Percentiles rank a stretch among this genome's conserved stretches.
These are phyloP conservation scores for Hydnum rufescens DNA, from an alignment of 768 basidiomycete genomes.

Conservation along the genomic window DNA sequence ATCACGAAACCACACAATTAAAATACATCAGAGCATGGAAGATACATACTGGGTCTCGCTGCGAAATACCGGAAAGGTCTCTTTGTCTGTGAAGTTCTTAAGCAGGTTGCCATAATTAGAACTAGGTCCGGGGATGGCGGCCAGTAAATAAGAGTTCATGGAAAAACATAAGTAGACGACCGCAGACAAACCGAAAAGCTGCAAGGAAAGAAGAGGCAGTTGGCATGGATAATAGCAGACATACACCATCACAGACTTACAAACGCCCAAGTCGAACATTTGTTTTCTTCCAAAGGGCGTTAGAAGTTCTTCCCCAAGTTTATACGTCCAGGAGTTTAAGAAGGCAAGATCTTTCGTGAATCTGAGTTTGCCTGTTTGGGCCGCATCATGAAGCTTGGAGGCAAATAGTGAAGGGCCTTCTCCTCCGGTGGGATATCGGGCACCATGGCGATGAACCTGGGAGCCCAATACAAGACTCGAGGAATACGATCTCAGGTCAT, in stretches of 20 bases:
- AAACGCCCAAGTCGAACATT: slow-evolving; percentile 15
- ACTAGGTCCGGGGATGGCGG: too few relatives aligned
- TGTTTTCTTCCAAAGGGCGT: slow-evolving; percentile 19
- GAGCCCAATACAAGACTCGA: too few relatives aligned
- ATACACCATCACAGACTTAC: too few relatives aligned
- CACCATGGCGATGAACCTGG: background rate
- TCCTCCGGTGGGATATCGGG: background rate
- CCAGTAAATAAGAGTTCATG: too few relatives aligned
- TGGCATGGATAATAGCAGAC: too few relatives aligned
- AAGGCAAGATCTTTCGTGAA: slow-evolving; percentile 17
- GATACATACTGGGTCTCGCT: slow-evolving; percentile 18
- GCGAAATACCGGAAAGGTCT: slow-evolving; percentile 21
- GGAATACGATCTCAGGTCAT: too few relatives aligned
- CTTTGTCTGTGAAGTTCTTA: slow-evolving; percentile 17
- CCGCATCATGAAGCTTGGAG: background rate
- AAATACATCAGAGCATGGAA: too few relatives aligned
- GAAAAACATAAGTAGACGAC: too few relatives aligned
- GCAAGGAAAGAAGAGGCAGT: too few relatives aligned
- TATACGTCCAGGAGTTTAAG: slow-evolving; percentile 38
- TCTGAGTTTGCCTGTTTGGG: slow-evolving; percentile 1
- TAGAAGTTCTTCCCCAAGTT: slow-evolving; percentile 61
- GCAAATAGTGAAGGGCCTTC: background rate
- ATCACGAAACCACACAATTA: too few relatives aligned
- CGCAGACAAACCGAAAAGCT: too few relatives aligned
- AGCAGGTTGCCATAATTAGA: too few relatives aligned